phyloP scores from a whole-genome alignment of 805 yeast species.

The Blastobotrys muscicola region DNA sequence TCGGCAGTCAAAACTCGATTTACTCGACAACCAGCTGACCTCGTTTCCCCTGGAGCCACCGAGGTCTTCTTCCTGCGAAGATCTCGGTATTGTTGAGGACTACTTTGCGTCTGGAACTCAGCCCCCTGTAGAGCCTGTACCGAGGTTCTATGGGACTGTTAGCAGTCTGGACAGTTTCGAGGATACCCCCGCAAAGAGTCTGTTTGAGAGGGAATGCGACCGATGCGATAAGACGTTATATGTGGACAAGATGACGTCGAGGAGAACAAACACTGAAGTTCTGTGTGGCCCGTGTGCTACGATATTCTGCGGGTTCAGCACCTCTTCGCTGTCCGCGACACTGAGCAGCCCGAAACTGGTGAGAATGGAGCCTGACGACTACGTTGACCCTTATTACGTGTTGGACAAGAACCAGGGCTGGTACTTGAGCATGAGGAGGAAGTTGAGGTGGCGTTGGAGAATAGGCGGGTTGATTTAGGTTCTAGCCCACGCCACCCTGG shows the following conservation, averaged over 20 bases:
- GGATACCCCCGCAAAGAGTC: neutral
- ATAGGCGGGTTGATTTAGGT: slow-evolving; percentile 35
- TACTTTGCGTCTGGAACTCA: neutral
- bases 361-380: neutral
- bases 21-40: slow-evolving; percentile 31
- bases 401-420: slow-evolving; percentile 13
- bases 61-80: neutral
- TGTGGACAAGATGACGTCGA: no score
- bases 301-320: neutral
- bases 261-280: neutral
- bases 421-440: slow-evolving; percentile 22
- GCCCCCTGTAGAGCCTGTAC: no score
- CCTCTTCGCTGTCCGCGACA: no score
- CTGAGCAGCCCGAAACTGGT: neutral
- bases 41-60: slow-evolving; percentile 22
- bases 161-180: no score
- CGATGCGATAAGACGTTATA: neutral
- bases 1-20: slow-evolving; percentile 29
- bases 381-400: slow-evolving; percentile 10
- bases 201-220: neutral
- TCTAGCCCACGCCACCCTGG: no score
- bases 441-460: slow-evolving; percentile 45
- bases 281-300: neutral
- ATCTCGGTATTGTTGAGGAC: neutral
- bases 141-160: no score